Evolutionary conservation across 148 eudicot species (phyloP), one percentile per base, ranked within the genome.

Genomic region (Vaccinium vitisidaea): DNA sequence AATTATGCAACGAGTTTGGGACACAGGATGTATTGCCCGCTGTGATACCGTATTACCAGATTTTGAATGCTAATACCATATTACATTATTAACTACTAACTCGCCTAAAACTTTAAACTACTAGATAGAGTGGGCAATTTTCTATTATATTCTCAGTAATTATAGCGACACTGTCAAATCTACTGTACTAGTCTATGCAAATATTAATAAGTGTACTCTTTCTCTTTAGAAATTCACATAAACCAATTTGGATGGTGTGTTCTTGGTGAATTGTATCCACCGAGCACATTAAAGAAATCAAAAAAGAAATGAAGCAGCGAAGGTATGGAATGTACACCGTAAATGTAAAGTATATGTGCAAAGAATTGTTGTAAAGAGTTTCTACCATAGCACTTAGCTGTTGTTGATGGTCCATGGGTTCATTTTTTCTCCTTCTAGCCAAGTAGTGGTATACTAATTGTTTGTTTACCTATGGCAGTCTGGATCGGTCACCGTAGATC

Each of bases 401-500:
- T 71, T 71, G n/a, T 71, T 16, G 48, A 71, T 71, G n/a, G 48
- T 36, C 43, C 48, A 27, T 59, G 53, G 43, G 32, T 80, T 81
- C 16, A 27, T 21, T 50, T 49, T 58, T 6, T 12, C 67, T 81
- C 52, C 25, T 85, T 25, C 23, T 46, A 58, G 54, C 67, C 23
- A 18, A 59, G 82, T 23, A 58, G 49, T 84, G 67, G 53, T 50
- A 39, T 58, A 27, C 49, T 80, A 39, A n/a, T 13, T 61, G 52
- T 27, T 21, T 32, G 53, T 75, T 84, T 79, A 30, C 75, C 3
- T 36, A 55, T 85, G 88, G 84, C 94, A 96, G 99, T 84, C 93
- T 79, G 99, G 98, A 81, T 86, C 91, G 80, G 90, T 96, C 79
- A 92, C 88, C 27, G 88, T 96, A 75, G 98, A 96, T 90, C 90